Conservation (phyloP, 257 asterid species). For the Solanum lycopersicoides region DNA sequence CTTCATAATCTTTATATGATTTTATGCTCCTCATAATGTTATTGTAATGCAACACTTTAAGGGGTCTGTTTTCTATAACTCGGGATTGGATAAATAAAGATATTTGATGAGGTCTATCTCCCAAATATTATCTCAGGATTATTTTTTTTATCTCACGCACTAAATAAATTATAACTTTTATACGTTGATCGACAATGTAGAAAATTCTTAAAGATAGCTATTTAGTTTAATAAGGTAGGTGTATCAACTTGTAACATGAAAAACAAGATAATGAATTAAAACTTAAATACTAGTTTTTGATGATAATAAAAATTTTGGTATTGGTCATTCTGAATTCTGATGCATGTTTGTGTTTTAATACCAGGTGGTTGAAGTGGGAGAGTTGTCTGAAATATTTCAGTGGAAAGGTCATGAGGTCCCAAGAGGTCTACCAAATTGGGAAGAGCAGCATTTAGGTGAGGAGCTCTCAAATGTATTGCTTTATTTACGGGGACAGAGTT, state of each 20-base stretch:
- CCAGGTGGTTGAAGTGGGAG: slow-evolving; percentile 68
- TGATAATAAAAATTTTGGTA: background rate
- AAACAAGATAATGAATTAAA: background rate
- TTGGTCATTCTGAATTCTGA: background rate
- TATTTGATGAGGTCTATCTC: no score
- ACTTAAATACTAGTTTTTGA: background rate
- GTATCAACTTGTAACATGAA: background rate
- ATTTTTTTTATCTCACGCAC: background rate
- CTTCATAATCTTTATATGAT: background rate
- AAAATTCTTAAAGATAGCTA: background rate
- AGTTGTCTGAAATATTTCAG: slow-evolving; percentile 60
- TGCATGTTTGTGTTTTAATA: background rate
- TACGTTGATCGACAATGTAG: background rate
- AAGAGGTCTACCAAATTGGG: slow-evolving; percentile 46
- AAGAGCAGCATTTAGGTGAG: slow-evolving; percentile 49
- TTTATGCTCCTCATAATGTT: slow-evolving; percentile 9
- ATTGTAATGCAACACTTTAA: background rate
- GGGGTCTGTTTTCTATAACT: background rate
- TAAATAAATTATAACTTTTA: background rate
- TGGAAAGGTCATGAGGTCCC: slow-evolving; percentile 79
- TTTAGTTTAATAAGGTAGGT: background rate
- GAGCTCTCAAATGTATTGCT: slow-evolving; percentile 56
- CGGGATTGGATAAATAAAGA: no score
- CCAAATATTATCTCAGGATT: no score
- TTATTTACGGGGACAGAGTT: background rate